Conservation (phyloP, 148 eudicot genomes). For the Camellia sinensis region DNA sequence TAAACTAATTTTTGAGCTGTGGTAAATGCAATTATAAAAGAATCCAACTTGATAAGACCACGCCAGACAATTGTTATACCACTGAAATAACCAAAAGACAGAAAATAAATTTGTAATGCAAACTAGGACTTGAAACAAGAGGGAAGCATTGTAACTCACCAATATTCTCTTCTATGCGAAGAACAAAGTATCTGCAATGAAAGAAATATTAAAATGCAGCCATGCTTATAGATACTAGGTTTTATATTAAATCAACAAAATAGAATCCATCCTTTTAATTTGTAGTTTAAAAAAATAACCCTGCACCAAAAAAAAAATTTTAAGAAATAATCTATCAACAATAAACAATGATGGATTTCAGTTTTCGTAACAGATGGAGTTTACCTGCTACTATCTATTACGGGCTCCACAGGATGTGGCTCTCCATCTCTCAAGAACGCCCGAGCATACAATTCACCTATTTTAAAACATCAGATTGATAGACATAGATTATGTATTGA, state of each 20-base stretch:
- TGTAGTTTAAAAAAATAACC: not conserved
- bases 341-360: not conserved
- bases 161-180: slow-evolving; percentile 86
- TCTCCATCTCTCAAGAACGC: slow-evolving; percentile 93
- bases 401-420: slow-evolving; percentile 95
- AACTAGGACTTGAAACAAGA: slow-evolving; percentile 1
- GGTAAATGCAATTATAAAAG: not conserved
- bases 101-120: not conserved
- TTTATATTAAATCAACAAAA: not conserved
- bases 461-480: slow-evolving; percentile 2
- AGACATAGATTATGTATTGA: slow-evolving; percentile 12
- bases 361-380: not conserved
- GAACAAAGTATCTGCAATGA: slow-evolving; percentile 90
- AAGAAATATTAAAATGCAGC: slow-evolving; percentile 11
- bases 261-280: not conserved
- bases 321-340: not conserved
- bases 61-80: not conserved
- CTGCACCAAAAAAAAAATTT: no score
- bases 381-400: slow-evolving; percentile 97
- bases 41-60: not conserved
- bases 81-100: not conserved
- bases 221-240: not conserved
- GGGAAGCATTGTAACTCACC: slow-evolving; percentile 38
- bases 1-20: not conserved
- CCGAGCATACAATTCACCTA: slow-evolving; percentile 93